phyloP scores from a whole-genome alignment of 2,329 filamentous ascomycete genomes.

The Aureobasidium lini region DNA sequence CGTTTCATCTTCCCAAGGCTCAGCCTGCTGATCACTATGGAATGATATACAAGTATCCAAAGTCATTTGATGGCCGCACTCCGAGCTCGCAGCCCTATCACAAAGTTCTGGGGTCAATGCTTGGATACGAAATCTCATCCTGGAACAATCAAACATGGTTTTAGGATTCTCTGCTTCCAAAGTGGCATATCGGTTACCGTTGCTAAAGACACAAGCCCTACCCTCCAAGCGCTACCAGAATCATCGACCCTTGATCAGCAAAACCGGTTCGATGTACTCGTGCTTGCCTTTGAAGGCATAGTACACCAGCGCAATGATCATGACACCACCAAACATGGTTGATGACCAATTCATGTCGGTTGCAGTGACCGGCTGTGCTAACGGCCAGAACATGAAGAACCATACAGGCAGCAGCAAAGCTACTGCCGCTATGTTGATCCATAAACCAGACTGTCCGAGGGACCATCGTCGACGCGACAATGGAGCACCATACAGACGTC shows the following conservation, averaged over 20 bases:
- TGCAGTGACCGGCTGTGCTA: slow-evolving; percentile 28
- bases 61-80: no score
- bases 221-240: no score
- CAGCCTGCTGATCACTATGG: no score
- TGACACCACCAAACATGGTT: slow-evolving; percentile 33
- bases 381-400: slow-evolving; percentile 45
- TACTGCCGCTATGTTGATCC: slow-evolving; percentile 30
- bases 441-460: slow-evolving; percentile 32
- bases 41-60: no score
- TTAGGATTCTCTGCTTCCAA: background rate
- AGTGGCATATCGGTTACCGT: no score
- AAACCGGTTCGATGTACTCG: slow-evolving; percentile 19
- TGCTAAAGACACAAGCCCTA: no score
- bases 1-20: no score
- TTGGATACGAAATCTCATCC: background rate
- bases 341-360: slow-evolving; percentile 45
- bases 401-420: slow-evolving; percentile 39
- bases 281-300: slow-evolving; percentile 23
- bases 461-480: slow-evolving; percentile 32
- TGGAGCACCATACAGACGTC: slow-evolving; percentile 27
- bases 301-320: slow-evolving; percentile 7
- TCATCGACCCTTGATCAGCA: background rate
- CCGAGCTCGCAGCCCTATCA: no score
- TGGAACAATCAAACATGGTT: background rate
- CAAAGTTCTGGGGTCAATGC: no score